Percentiles rank a stretch among this genome's conserved stretches.
These are phyloP conservation scores for Trapa bicornis DNA, from an alignment of 345 rosid species.

Conservation along the genomic window DNA sequence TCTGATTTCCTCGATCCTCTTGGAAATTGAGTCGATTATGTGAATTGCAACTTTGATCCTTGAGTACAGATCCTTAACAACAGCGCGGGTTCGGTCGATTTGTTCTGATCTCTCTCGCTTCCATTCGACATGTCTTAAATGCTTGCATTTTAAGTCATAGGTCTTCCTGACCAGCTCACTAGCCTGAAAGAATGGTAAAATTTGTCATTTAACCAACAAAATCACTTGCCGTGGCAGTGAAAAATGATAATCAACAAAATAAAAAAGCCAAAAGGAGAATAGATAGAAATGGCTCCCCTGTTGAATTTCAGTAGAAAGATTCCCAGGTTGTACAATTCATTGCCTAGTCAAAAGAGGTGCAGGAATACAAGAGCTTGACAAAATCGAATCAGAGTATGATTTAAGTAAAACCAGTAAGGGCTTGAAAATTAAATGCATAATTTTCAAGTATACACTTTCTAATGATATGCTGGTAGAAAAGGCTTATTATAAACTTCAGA, in stretches of 20 bases:
- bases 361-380: not conserved
- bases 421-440: not conserved
- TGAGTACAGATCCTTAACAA: conserved; percentile 82
- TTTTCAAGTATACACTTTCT: not conserved
- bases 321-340: not conserved
- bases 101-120: conserved; percentile 33
- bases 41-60: conserved; percentile 92
- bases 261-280: not conserved
- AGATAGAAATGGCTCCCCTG: not conserved
- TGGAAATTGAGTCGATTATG: conserved; percentile 77
- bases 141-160: conserved; percentile 54
- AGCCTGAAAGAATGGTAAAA: conserved; percentile 33
- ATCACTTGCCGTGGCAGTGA: not conserved
- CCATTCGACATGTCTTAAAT: conserved; percentile 62
- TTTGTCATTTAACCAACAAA: not conserved
- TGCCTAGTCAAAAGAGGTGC: not conserved
- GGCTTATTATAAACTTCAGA: not conserved
- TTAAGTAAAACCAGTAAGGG: not conserved
- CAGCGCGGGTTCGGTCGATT: conserved; percentile 74
- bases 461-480: not conserved
- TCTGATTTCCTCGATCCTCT: conserved; percentile 76
- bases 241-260: not conserved
- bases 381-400: not conserved
- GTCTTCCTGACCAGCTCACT: conserved; percentile 57
- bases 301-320: not conserved